Conservation (phyloP, 129 eudicot species). For the Flaveria trinervia region DNA sequence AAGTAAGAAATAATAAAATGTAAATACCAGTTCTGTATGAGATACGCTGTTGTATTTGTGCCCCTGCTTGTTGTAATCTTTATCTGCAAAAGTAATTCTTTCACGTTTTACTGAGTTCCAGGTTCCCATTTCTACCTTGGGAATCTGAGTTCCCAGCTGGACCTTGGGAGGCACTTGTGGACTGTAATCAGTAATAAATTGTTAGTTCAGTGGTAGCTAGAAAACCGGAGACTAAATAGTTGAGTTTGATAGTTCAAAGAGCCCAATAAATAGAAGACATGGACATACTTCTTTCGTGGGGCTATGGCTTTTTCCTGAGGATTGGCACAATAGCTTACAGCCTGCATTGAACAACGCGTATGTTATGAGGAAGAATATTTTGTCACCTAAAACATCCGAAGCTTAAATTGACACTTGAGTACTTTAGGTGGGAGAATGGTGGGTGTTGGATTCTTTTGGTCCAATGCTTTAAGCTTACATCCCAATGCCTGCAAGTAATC, state of each 20-base stretch:
- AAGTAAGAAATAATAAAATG: constrained; percentile 20
- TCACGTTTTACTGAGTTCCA: constrained; percentile 76
- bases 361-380: constrained; percentile 20
- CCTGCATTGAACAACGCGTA: constrained; percentile 40
- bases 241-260: constrained; percentile 11
- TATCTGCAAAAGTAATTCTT: constrained; percentile 26
- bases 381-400: constrained; percentile 16
- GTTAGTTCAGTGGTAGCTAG: constrained; percentile 12
- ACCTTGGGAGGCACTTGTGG: constrained; percentile 35
- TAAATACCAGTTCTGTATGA: constrained; percentile 39
- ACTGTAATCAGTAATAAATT: constrained; percentile 32
- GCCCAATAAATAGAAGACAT: constrained; percentile 10
- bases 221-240: constrained; percentile 7
- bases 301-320: constrained; percentile 35
- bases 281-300: constrained; percentile 47
- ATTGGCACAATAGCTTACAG: constrained; percentile 37
- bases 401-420: constrained; percentile 25
- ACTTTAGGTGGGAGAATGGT: constrained; percentile 52
- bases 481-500: constrained; percentile 57
- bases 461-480: constrained; percentile 52
- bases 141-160: constrained; percentile 40
- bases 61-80: constrained; percentile 29
- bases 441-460: constrained; percentile 46
- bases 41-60: constrained; percentile 43
- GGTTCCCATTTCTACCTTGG: constrained; percentile 65